Evolutionary conservation across 495 filamentous ascomycete genomes (phyloP).

Genomic region (Hyaloscypha finlandica): DNA sequence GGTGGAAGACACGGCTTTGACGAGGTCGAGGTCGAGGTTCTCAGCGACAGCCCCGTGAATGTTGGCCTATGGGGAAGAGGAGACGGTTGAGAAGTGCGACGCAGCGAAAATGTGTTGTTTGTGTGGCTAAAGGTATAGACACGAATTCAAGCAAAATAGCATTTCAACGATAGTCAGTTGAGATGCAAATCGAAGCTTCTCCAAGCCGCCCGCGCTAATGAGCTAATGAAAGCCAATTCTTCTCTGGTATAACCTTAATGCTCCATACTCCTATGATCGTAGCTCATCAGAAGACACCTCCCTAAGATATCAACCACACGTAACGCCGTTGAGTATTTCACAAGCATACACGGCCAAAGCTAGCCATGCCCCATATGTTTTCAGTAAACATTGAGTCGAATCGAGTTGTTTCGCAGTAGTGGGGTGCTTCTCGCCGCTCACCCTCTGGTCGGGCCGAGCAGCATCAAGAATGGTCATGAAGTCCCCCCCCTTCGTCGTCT

Average conservation of each 20-base stretch:
- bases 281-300: conserved; percentile 7
- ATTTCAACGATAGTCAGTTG: conserved; percentile 5
- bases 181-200: conserved; percentile 3
- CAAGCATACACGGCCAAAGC: conserved; percentile 8
- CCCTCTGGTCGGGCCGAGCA: not conserved
- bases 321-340: conserved; percentile 11
- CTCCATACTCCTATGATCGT: conserved; percentile 12
- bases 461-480: conserved; percentile 21
- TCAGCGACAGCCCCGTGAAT: conserved; percentile 66
- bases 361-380: conserved; percentile 6
- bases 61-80: conserved; percentile 56
- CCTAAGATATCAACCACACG: not conserved
- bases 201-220: conserved; percentile 11
- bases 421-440: conserved; percentile 63
- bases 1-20: conserved; percentile 51
- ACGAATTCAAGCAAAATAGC: conserved; percentile 7
- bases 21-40: conserved; percentile 63
- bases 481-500: conserved; percentile 65
- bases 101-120: conserved; percentile 3
- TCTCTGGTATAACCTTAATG: conserved; percentile 11
- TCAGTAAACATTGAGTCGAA: conserved; percentile 13
- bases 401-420: conserved; percentile 81
- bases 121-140: conserved; percentile 11
- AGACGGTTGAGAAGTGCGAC: conserved; percentile 36
- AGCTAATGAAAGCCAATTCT: conserved; percentile 12